Evolutionary conservation across 2,329 filamentous ascomycete species (phyloP).

Genomic region (Epicoccum sorghinum): DNA sequence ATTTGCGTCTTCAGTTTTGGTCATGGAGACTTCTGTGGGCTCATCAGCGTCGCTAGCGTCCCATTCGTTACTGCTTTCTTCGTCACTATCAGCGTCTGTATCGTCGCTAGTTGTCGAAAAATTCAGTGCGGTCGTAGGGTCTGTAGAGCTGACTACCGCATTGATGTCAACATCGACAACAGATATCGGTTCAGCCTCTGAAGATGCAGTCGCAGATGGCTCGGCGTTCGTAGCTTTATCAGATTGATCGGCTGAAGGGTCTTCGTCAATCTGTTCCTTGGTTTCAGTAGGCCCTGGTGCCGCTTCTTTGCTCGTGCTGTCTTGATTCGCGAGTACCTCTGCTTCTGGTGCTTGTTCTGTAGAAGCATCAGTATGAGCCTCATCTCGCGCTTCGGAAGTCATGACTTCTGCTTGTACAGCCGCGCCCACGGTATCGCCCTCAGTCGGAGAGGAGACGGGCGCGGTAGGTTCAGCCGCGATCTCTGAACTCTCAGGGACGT

Average conservation of each 20-base stretch:
- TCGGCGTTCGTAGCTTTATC: not conserved
- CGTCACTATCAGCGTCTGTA: slow-evolving; percentile 43
- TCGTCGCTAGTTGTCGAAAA: not conserved
- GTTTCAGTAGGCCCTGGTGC: not conserved
- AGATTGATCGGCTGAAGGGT: not conserved
- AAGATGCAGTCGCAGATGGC: not conserved
- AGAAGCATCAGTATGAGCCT: not conserved
- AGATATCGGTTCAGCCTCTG: not conserved
- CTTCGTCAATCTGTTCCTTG: not conserved
- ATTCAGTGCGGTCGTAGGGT: not conserved
- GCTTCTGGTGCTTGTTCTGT: not conserved
- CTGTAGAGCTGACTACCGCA: not conserved
- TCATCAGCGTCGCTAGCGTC: slow-evolving; percentile 54
- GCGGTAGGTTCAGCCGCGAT: not conserved
- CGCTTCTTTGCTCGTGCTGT: not conserved
- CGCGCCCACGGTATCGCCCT: not conserved
- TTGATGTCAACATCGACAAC: not conserved
- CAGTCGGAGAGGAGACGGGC: not conserved
- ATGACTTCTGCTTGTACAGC: not conserved
- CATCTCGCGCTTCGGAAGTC: not conserved
- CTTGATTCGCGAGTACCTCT: too few relatives aligned
- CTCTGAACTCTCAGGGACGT: not conserved
- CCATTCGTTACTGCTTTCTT: slow-evolving; percentile 76
- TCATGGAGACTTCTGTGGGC: not conserved
- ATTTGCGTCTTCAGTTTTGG: not conserved